phyloP scores from a whole-genome alignment of 352 stramenopile genomes.

The Bremia lactucae region DNA sequence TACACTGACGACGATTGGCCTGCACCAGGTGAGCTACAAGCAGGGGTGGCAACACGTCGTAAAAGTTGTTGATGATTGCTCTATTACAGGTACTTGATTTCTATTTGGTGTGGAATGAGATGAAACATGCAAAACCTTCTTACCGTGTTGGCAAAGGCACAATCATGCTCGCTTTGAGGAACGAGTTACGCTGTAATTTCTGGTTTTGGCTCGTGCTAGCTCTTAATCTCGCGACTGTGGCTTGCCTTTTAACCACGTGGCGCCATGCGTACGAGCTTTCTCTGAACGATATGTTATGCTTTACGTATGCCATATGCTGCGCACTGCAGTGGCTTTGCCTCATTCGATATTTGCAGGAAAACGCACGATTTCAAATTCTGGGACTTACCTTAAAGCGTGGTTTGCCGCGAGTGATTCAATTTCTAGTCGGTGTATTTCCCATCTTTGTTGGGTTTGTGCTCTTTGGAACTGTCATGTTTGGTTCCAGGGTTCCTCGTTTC shows the following conservation, averaged over 20 bases:
- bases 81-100: constrained; percentile 31
- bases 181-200: constrained; percentile 30
- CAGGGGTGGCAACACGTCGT: background rate
- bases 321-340: constrained; percentile 64
- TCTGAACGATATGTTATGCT: constrained; percentile 41
- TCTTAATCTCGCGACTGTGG: constrained; percentile 42
- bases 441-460: constrained; percentile 81
- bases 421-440: constrained; percentile 72
- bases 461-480: constrained; percentile 83
- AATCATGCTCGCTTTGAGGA: constrained; percentile 9
- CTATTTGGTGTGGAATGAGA: constrained; percentile 28
- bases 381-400: constrained; percentile 59
- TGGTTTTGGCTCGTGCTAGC: constrained; percentile 51
- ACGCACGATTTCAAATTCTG: constrained; percentile 65
- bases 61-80: background rate
- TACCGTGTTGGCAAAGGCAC: background rate
- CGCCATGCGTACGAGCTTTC: constrained; percentile 39
- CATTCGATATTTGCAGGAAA: constrained; percentile 63
- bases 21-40: constrained; percentile 34
- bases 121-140: constrained; percentile 5
- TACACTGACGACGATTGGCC: constrained; percentile 26
- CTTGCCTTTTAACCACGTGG: constrained; percentile 46
- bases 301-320: constrained; percentile 55
- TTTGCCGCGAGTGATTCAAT: constrained; percentile 61
- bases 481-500: constrained; percentile 68